Conservation (phyloP, 2,329 filamentous ascomycete genomes). For the Trichoderma endophyticum region DNA sequence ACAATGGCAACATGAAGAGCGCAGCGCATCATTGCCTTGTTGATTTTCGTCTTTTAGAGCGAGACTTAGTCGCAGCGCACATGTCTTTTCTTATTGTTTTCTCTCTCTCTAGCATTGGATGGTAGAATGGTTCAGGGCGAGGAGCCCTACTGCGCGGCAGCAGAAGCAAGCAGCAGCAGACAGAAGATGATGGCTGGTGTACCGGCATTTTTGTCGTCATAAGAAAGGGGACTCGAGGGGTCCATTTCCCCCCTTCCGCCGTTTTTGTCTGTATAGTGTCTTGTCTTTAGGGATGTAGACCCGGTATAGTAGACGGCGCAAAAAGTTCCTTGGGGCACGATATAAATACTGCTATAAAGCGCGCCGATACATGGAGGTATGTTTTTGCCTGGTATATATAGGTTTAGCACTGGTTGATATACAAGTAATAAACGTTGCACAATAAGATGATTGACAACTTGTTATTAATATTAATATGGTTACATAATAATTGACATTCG, state of each 20-base stretch:
- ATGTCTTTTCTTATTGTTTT: slow-evolving; percentile 15
- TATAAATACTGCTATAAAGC: slow-evolving; percentile 1
- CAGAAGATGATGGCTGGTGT: slow-evolving; percentile 15
- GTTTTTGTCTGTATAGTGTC: neutral
- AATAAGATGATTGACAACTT: neutral
- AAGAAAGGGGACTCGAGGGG: neutral
- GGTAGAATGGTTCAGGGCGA: slow-evolving; percentile 13
- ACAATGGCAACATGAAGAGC: slow-evolving; percentile 13
- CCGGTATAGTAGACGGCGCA: slow-evolving; percentile 11
- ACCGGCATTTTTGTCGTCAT: slow-evolving; percentile 3
- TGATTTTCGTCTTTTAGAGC: slow-evolving; percentile 13
- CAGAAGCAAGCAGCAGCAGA: neutral
- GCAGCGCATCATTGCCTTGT: slow-evolving; percentile 1
- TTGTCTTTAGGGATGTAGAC: neutral
- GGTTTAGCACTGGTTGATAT: slow-evolving; percentile 8
- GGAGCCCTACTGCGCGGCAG: slow-evolving; percentile 12
- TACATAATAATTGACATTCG: neutral
- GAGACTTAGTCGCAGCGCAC: slow-evolving; percentile 12
- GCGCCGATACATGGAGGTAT: slow-evolving; percentile 13
- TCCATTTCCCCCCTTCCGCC: neutral
- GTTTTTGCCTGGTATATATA: slow-evolving; percentile 9
- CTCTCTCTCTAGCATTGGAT: slow-evolving; percentile 16
- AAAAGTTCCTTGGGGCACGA: slow-evolving; percentile 9
- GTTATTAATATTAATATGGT: neutral
- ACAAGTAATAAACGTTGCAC: slow-evolving; percentile 13